Evolutionary conservation across 495 filamentous ascomycete genomes (phyloP).

Genomic region (Aspergillus carlsbadensis): DNA sequence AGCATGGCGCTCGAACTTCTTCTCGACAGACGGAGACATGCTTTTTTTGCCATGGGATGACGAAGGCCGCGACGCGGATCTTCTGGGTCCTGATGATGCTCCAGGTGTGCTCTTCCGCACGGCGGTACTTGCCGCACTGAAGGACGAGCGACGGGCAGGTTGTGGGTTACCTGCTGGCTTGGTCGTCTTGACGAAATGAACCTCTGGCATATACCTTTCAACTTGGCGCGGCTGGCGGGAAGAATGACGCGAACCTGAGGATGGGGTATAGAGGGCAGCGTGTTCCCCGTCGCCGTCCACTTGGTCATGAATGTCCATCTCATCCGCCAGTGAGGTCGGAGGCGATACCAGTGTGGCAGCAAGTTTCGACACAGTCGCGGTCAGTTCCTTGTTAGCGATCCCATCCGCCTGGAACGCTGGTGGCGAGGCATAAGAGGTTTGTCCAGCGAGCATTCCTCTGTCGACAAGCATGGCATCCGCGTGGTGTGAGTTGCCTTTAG

Average conservation of each 20-base stretch:
- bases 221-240: constrained; percentile 49
- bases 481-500: constrained; percentile 16
- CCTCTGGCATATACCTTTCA: constrained; percentile 44
- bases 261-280: constrained; percentile 40
- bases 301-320: constrained; percentile 43
- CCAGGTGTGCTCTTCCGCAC: constrained; percentile 33
- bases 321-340: constrained; percentile 51
- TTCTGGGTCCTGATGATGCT: constrained; percentile 32
- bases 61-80: constrained; percentile 40
- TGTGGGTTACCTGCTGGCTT: constrained; percentile 28
- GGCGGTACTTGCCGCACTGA: constrained; percentile 19
- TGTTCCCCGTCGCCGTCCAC: constrained; percentile 39
- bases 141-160: constrained; percentile 23
- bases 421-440: constrained; percentile 40
- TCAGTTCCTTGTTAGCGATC: constrained; percentile 31
- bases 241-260: constrained; percentile 48
- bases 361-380: constrained; percentile 34
- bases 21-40: constrained; percentile 36
- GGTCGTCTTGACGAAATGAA: constrained; percentile 28
- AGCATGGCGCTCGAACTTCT: constrained; percentile 28
- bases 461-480: constrained; percentile 16
- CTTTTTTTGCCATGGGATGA: constrained; percentile 49
- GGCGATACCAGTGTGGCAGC: constrained; percentile 50
- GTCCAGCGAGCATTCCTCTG: constrained; percentile 20
- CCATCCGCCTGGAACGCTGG: constrained; percentile 37